These are phyloP conservation scores for Globisporangium barbulae DNA, from an alignment of 352 stramenopile genomes.

Conservation along the genomic window DNA sequence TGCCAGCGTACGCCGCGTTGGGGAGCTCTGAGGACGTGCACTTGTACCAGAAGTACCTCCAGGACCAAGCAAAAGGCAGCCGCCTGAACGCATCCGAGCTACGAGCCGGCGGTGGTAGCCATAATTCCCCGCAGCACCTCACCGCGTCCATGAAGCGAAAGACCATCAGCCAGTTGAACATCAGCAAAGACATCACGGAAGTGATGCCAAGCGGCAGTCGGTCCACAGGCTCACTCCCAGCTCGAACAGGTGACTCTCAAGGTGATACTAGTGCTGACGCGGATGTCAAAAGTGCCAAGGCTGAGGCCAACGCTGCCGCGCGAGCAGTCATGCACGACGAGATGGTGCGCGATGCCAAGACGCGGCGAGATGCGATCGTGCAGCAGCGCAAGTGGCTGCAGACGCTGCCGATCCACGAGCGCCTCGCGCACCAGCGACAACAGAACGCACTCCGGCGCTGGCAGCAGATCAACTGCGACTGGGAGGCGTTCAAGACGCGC, in stretches of 20 bases:
- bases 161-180: conserved; percentile 23
- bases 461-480: conserved; percentile 65
- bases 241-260: neutral
- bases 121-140: conserved; percentile 22
- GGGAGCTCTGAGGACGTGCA: conserved; percentile 53
- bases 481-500: conserved; percentile 63
- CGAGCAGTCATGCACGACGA: conserved; percentile 21
- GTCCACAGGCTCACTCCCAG: conserved; percentile 7
- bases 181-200: neutral
- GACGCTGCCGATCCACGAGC: conserved; percentile 68
- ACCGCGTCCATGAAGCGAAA: conserved; percentile 36
- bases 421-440: conserved; percentile 57
- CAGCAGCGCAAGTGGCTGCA: conserved; percentile 63
- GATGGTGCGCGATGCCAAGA: conserved; percentile 32
- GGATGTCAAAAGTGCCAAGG: neutral
- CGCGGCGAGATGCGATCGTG: conserved; percentile 42
- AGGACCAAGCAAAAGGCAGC: conserved; percentile 27
- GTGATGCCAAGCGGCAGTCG: conserved; percentile 4
- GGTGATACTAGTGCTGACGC: neutral
- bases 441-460: conserved; percentile 69
- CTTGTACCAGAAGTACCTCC: conserved; percentile 55
- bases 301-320: neutral
- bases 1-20: conserved; percentile 62
- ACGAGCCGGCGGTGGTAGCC: conserved; percentile 10
- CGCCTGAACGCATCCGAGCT: conserved; percentile 28